A percentile compares a stretch with the other conserved stretches of the same genome.
Conservation (phyloP, 1,139 yeast genomes). For the Scheffersomyces illinoinensis region DNA sequence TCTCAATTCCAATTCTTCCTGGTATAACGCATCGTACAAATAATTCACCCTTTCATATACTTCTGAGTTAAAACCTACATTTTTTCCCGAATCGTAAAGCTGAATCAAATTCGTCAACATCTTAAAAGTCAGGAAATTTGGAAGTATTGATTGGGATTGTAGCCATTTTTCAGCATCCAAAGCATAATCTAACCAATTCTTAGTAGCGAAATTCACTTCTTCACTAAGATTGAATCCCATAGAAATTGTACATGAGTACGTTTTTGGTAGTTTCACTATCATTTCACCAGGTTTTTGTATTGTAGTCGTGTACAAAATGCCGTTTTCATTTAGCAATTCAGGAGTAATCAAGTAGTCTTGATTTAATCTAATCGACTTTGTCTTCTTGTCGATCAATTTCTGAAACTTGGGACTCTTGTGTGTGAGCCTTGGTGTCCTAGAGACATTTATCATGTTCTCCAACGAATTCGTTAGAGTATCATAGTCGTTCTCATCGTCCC, state of each 20-base stretch:
- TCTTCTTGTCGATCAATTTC: constrained; percentile 19
- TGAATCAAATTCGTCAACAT: constrained; percentile 50
- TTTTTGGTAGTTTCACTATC: constrained; percentile 56
- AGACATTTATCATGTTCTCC: constrained; percentile 31
- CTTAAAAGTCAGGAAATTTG: constrained; percentile 51
- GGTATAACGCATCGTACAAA: constrained; percentile 29
- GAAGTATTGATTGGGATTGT: constrained; percentile 47
- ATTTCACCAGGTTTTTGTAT: constrained; percentile 63
- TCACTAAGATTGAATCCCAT: constrained; percentile 59
- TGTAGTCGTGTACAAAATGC: constrained; percentile 47
- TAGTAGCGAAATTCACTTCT: constrained; percentile 55
- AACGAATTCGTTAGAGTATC: constrained; percentile 30
- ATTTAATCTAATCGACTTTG: constrained; percentile 19
- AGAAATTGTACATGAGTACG: constrained; percentile 51
- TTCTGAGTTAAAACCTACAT: constrained; percentile 28
- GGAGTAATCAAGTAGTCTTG: constrained; percentile 53
- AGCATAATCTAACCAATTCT: constrained; percentile 56
- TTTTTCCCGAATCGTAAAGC: constrained; percentile 34
- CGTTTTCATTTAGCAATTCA: constrained; percentile 40
- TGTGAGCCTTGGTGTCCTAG: constrained; percentile 22
- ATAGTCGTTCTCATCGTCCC: constrained; percentile 19
- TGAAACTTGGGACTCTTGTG: constrained; percentile 29
- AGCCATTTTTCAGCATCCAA: constrained; percentile 55
- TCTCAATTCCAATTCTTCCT: constrained; percentile 45
- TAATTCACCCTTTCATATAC: constrained; percentile 31